Conservation (phyloP, 2,329 filamentous ascomycete species). For the Pezicula rhizophila region DNA sequence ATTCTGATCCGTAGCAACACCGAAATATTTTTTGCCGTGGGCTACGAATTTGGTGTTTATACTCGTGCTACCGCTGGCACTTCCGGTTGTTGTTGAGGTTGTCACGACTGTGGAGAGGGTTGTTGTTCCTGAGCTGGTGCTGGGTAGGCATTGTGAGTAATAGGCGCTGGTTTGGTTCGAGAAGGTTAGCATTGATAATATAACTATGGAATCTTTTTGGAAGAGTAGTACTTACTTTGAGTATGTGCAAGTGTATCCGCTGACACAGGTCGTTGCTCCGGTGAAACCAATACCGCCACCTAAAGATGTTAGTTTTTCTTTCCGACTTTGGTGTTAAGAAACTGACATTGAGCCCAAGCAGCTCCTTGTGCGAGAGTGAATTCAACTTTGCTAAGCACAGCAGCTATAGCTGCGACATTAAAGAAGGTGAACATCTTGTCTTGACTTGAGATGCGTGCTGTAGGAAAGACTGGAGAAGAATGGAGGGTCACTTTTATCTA, state of each 20-base stretch:
- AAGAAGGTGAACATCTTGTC: slow-evolving; percentile 14
- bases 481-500: too few relatives aligned
- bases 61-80: slow-evolving; percentile 29
- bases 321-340: background rate
- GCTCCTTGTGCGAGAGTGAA: slow-evolving; percentile 1
- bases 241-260: slow-evolving; percentile 15
- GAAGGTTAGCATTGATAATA: background rate
- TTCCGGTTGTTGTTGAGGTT: background rate
- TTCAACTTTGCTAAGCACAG: slow-evolving; percentile 13
- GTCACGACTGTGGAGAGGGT: background rate
- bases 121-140: background rate
- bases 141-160: slow-evolving; percentile 7
- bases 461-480: background rate
- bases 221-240: slow-evolving; percentile 7
- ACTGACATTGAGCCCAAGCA: slow-evolving; percentile 9
- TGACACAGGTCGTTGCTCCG: slow-evolving; percentile 18
- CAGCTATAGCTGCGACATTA: slow-evolving; percentile 13
- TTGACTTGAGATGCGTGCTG: background rate
- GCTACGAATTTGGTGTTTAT: slow-evolving; percentile 52
- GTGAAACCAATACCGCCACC: slow-evolving; percentile 20
- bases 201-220: too few relatives aligned
- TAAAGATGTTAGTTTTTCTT: background rate
- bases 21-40: slow-evolving; percentile 61
- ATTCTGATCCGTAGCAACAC: slow-evolving; percentile 49
- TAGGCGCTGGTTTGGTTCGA: background rate